A percentile compares a stretch with the other conserved stretches of the same genome.
These are phyloP conservation scores for Ophiobolus disseminans DNA, from an alignment of 2,329 filamentous ascomycete species.

Conservation along the genomic window DNA sequence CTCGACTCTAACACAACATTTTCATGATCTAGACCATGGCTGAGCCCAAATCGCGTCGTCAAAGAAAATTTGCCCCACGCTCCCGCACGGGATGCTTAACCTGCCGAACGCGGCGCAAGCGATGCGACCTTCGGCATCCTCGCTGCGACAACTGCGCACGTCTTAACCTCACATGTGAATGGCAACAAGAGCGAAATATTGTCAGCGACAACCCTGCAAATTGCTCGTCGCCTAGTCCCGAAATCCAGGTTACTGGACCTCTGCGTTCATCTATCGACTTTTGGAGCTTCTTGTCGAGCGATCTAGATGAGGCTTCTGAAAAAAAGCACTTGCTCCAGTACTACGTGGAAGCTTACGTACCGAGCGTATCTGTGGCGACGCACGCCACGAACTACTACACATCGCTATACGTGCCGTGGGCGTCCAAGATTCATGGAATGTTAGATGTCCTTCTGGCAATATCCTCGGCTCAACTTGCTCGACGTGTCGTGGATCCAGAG, in stretches of 20 bases:
- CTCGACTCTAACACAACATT: background rate
- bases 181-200: constrained; percentile 41
- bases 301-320: constrained; percentile 32
- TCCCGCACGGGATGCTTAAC: constrained; percentile 46
- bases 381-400: constrained; percentile 47
- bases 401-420: constrained; percentile 46
- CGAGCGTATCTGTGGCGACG: constrained; percentile 45
- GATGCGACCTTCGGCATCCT: constrained; percentile 45
- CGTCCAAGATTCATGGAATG: constrained; percentile 44
- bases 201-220: constrained; percentile 8
- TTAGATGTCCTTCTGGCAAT: constrained; percentile 46
- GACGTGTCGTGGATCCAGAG: constrained; percentile 33
- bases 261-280: constrained; percentile 32
- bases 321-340: constrained; percentile 42
- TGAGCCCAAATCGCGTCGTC: constrained; percentile 40
- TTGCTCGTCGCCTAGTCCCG: constrained; percentile 19
- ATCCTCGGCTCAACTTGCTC: constrained; percentile 44
- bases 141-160: constrained; percentile 45
- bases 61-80: constrained; percentile 48
- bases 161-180: constrained; percentile 46
- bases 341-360: constrained; percentile 46
- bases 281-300: constrained; percentile 39
- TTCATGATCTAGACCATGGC: constrained; percentile 30
- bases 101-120: constrained; percentile 43
- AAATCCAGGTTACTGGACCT: constrained; percentile 21